phyloP scores from a whole-genome alignment of 2,329 filamentous ascomycete genomes.

The Passalora sequoiae region DNA sequence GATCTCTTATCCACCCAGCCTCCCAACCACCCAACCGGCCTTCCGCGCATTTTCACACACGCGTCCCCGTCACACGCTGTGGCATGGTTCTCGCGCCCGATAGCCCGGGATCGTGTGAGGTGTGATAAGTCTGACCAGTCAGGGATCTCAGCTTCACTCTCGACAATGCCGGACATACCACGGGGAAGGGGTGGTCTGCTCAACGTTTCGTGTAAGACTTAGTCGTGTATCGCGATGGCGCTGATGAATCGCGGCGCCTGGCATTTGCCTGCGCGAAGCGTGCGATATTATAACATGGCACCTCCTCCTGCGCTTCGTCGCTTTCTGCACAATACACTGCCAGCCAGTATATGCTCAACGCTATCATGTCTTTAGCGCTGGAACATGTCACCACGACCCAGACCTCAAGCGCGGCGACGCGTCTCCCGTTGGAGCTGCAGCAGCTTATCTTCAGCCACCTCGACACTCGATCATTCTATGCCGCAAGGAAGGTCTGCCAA shows the following conservation, averaged over 20 bases:
- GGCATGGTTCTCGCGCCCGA: background rate
- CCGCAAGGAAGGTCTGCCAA: conserved; percentile 30
- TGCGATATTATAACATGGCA: background rate
- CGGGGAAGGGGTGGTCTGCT: conserved; percentile 5
- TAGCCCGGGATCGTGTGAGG: background rate
- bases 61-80: background rate
- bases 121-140: conserved; percentile 4
- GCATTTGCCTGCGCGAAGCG: background rate
- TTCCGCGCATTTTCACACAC: too few species aligned
- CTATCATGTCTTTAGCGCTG: conserved; percentile 10
- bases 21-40: too few species aligned
- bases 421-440: conserved; percentile 32
- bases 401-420: conserved; percentile 21
- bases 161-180: background rate
- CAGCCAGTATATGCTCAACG: background rate
- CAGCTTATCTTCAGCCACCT: conserved; percentile 33
- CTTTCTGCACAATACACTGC: background rate
- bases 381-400: conserved; percentile 18
- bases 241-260: conserved; percentile 2
- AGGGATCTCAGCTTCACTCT: background rate
- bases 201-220: conserved; percentile 5
- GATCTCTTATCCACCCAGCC: background rate
- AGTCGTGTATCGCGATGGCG: too few species aligned
- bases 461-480: conserved; percentile 31
- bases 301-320: background rate